These are phyloP conservation scores for Cystobasidium ongulense DNA, from an alignment of 768 basidiomycete genomes.

Conservation along the genomic window DNA sequence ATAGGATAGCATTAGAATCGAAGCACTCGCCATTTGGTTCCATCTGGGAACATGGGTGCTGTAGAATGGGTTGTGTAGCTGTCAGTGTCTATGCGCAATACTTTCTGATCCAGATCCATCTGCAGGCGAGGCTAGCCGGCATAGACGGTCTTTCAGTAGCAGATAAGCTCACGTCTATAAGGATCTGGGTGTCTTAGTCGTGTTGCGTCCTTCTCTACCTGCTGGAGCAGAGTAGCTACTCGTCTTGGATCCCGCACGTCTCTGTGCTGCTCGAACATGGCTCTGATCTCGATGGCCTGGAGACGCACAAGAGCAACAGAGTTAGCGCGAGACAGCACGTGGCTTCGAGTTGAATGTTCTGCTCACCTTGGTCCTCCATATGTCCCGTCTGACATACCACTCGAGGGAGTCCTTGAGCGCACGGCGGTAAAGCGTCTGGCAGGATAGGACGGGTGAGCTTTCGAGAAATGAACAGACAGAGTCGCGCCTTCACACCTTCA, in stretches of 20 bases:
- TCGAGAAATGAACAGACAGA: background rate
- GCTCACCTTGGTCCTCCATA: slow-evolving; percentile 62
- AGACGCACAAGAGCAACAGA: background rate
- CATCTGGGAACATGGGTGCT: slow-evolving; percentile 78
- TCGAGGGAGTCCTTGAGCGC: slow-evolving; percentile 76
- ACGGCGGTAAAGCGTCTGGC: slow-evolving; percentile 78
- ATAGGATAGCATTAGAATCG: background rate
- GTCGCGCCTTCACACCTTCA: background rate
- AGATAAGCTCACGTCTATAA: slow-evolving; percentile 59
- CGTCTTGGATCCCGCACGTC: slow-evolving; percentile 47
- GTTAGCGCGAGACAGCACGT: background rate
- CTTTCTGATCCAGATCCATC: too few species aligned
- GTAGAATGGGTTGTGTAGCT: background rate
- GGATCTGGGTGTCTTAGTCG: slow-evolving; percentile 71
- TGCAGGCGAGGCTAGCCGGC: too few species aligned
- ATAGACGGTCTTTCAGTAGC: too few species aligned
- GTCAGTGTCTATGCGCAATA: slow-evolving; percentile 20
- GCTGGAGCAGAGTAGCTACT: slow-evolving; percentile 36
- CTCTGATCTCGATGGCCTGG: slow-evolving; percentile 69
- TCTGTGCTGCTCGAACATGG: slow-evolving; percentile 90
- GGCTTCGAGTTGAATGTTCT: background rate
- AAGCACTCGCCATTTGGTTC: slow-evolving; percentile 87
- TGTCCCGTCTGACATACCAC: slow-evolving; percentile 70
- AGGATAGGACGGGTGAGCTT: background rate
- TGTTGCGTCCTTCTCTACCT: slow-evolving; percentile 38